phyloP scores from a whole-genome alignment of 768 basidiomycete species.

The Phylloporus rhodoxanthus region DNA sequence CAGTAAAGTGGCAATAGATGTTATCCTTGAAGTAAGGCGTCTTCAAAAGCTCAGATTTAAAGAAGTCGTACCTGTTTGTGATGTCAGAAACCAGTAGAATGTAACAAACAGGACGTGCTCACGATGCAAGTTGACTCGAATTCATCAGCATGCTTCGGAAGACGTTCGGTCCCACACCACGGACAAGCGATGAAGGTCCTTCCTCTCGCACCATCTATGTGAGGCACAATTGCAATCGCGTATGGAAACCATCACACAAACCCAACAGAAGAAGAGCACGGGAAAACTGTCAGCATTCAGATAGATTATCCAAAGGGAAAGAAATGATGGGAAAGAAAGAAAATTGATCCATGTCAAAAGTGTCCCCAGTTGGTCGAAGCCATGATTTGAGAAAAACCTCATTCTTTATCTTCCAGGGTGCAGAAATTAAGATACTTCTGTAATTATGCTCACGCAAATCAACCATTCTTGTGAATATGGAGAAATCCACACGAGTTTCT shows the following conservation, averaged over 20 bases:
- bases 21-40: constrained; percentile 73
- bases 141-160: constrained; percentile 88
- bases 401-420: too few species aligned
- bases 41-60: constrained; percentile 78
- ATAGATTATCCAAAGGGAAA: not conserved
- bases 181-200: constrained; percentile 64
- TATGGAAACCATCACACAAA: not conserved
- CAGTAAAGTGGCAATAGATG: constrained; percentile 76
- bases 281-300: constrained; percentile 6
- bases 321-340: not conserved
- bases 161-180: constrained; percentile 81
- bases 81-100: not conserved
- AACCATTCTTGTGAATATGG: not conserved
- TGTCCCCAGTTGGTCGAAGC: not conserved
- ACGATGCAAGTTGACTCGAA: constrained; percentile 88
- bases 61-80: constrained; percentile 71
- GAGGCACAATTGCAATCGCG: not conserved
- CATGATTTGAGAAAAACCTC: not conserved
- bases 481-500: not conserved
- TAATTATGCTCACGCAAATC: too few species aligned
- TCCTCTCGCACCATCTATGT: constrained; percentile 82
- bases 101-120: constrained; percentile 24
- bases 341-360: too few species aligned
- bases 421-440: too few species aligned
- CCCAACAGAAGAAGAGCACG: not conserved